phyloP scores from a whole-genome alignment of 257 asterid genomes.

The Solanum rostratum region DNA sequence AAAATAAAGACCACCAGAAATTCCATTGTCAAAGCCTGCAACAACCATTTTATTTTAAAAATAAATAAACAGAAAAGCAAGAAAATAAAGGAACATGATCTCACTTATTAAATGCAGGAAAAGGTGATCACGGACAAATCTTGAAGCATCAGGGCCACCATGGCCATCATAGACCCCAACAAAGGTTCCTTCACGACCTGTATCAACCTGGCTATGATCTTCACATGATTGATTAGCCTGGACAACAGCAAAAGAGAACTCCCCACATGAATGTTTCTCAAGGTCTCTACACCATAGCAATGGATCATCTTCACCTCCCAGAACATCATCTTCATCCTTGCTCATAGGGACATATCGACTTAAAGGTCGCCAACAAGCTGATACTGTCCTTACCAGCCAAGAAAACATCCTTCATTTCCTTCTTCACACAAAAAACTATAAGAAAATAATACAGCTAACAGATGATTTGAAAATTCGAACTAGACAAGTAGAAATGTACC shows the following conservation, averaged over 20 bases:
- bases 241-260: slow-evolving; percentile 62
- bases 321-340: slow-evolving; percentile 44
- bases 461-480: not conserved
- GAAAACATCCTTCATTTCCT: slow-evolving; percentile 83
- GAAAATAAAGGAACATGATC: not conserved
- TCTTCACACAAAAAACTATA: not conserved
- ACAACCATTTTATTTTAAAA: not conserved
- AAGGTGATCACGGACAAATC: slow-evolving; percentile 46
- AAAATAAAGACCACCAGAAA: not conserved
- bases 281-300: slow-evolving; percentile 69
- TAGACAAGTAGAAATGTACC: not conserved
- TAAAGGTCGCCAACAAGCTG: slow-evolving; percentile 55
- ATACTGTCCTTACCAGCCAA: slow-evolving; percentile 42
- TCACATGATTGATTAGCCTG: slow-evolving; percentile 61
- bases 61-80: not conserved
- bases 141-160: slow-evolving; percentile 69
- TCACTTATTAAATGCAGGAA: slow-evolving; percentile 46
- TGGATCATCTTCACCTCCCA: slow-evolving; percentile 43
- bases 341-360: slow-evolving; percentile 69
- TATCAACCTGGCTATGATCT: slow-evolving; percentile 77
- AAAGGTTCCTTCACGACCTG: slow-evolving; percentile 50
- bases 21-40: not conserved
- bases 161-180: slow-evolving; percentile 86
- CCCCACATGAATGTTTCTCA: slow-evolving; percentile 68
- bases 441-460: not conserved